Base-by-base conservation (phyloP, 176 grass and related monocot species). In the Eleusine indica region DNA sequence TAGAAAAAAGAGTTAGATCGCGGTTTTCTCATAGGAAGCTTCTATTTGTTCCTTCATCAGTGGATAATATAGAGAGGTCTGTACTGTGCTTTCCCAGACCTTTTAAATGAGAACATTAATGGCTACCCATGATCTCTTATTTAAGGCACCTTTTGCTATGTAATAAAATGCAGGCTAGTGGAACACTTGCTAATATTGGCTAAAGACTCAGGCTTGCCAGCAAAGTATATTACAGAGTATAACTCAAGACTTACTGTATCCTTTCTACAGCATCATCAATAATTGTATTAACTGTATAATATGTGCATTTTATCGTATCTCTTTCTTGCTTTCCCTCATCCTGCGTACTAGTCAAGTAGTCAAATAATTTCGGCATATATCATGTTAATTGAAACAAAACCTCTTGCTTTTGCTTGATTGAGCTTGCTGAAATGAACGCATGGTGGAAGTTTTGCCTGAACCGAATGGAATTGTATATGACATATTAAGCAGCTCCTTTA, bases 1-100 rank as follows among this genome's bases (percentile, higher is more conserved):
- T 98, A 82, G 96, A 98, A 28, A 98, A 98, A 98, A 93, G 96
- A 83, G 93, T 95, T 86, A 87, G 96, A 53, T 98, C 96, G 40
- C 87, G 96, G 44, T 95, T 98, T 79, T 95, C 92, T 80, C 90
- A 92, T 29, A 93, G 87, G 78, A 95, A 91, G 66, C 92, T 98
- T 82, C 81, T 98, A 63, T 98, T 98, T 84, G 67, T 91, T 88
- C 93, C 90, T 80, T 86, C 96, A 87, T 88, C 92, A 85, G 46
- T 76, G 70, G 92, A 91, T 74, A 73, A 88, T 61, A 71, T 87
- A 83, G 73, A 84, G 68, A 91, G 88, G 96, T 93, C 14, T 52
- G 46, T 30, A 56, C 51, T 88, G 51, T 58, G 18, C 12, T 78
- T 77, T 76, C 81, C 19, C 60, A 17, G 41, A 6, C 7, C 19